Evolutionary conservation across 805 yeast species (phyloP), one percentile per base, ranked within the genome.

Genomic region (Metschnikowia anglica): DNA sequence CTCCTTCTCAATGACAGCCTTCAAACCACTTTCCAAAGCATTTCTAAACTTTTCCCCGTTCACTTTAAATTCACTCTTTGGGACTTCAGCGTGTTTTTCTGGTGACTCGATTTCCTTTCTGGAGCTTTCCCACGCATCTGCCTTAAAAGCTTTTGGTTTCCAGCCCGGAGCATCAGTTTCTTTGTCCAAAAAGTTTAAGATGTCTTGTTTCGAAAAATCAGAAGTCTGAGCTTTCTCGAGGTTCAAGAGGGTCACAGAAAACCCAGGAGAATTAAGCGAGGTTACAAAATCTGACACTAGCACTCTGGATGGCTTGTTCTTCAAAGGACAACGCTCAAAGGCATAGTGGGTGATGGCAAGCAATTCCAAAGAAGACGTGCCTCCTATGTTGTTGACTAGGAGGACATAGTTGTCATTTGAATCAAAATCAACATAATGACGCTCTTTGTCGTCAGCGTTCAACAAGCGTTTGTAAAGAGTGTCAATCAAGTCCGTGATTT

Each of bases 261-360:
- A 88, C 1, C 98, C 98, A 9, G 95, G 93, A 13, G 96, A 91
- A 61, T 87, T 88, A 47, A 91, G 76, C 0, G 97, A 88, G 2
- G 97, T 88, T 62, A 88, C 90, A 60, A 85, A 81, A 27, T 91
- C 80, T 19, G 96, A 91, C 1, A 82, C 77, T 47, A 81, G 76
- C 8, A 81, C 73, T 54, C 96, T 75, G 13, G 70, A 75, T 4
- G 97, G 97, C 10, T 63, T 62, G 54, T 82, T 83, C 11, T 66
- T 62, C 18, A 74, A 60, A 19, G 77, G 73, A 53, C 88, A 70
- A 37, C 76, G 65, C 13, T 68, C 73, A 7, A 76, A 56, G 7
- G 81, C 81, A 39, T 79, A 76, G 36, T 83, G 73, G 27, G 86
- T 79, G 46, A 89, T 83, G 1, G 88, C 87, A 44, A 78, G 75